phyloP scores from a whole-genome alignment of 352 stramenopile genomes.

The Phytophthora cactorum region DNA sequence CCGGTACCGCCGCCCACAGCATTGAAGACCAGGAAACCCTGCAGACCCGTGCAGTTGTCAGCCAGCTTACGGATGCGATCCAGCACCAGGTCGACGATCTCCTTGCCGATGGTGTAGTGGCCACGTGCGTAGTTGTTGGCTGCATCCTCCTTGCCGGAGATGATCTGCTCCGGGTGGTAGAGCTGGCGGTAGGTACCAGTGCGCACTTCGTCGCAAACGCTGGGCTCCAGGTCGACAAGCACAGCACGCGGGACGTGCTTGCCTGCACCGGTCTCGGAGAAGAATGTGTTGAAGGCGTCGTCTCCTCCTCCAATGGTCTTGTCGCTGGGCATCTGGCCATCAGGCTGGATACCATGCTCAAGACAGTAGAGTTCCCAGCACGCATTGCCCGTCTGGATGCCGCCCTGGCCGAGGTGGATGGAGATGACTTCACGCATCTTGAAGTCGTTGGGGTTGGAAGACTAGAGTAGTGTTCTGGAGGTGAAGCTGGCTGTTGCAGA shows the following conservation, averaged over 20 bases:
- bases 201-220: slow-evolving; percentile 97
- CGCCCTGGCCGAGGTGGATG: slow-evolving; percentile 96
- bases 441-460: not conserved
- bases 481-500: not conserved
- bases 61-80: slow-evolving; percentile 98
- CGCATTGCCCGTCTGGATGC: slow-evolving; percentile 85
- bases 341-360: slow-evolving; percentile 93
- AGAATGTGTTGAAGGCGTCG: slow-evolving; percentile 98
- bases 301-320: slow-evolving; percentile 57
- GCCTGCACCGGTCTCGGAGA: slow-evolving; percentile 92
- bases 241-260: slow-evolving; percentile 98
- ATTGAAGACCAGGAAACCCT: slow-evolving; percentile 99
- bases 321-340: slow-evolving; percentile 61
- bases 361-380: slow-evolving; percentile 96
- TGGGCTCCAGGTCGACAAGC: slow-evolving; percentile 98
- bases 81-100: slow-evolving; percentile 97
- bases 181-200: slow-evolving; percentile 96
- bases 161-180: slow-evolving; percentile 99
- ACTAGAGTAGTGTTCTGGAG: not conserved
- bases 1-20: slow-evolving; percentile 97
- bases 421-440: slow-evolving; percentile 50
- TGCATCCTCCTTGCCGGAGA: slow-evolving; percentile 98
- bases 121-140: slow-evolving; percentile 94
- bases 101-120: slow-evolving; percentile 95
- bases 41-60: slow-evolving; percentile 97